These are phyloP conservation scores for Tolypocladium amazonense DNA, from an alignment of 2,329 filamentous ascomycete species.

Conservation along the genomic window DNA sequence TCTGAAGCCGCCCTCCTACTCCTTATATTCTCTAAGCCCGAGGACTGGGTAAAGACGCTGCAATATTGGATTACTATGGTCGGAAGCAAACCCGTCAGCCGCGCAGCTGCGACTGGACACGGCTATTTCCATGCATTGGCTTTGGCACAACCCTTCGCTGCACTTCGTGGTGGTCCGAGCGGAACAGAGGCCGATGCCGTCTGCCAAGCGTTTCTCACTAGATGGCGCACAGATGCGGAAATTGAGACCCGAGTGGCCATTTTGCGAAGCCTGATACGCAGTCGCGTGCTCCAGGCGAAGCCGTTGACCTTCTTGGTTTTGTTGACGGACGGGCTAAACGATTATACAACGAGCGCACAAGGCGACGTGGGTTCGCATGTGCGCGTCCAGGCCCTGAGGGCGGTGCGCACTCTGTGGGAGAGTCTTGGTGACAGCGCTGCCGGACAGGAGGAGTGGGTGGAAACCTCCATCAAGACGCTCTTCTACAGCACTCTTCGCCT, in stretches of 20 bases:
- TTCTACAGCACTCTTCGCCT: slow-evolving; percentile 52
- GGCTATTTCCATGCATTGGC: slow-evolving; percentile 45
- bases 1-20: slow-evolving; percentile 41
- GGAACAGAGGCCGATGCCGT: slow-evolving; percentile 19
- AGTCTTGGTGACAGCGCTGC: slow-evolving; percentile 14
- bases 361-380: slow-evolving; percentile 87
- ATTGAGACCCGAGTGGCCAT: slow-evolving; percentile 45
- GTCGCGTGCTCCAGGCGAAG: slow-evolving; percentile 30
- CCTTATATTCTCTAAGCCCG: slow-evolving; percentile 30
- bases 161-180: slow-evolving; percentile 2
- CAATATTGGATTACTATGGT: slow-evolving; percentile 36
- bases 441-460: slow-evolving; percentile 12
- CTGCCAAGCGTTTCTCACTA: slow-evolving; percentile 33
- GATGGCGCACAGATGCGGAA: slow-evolving; percentile 40
- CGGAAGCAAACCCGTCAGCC: slow-evolving; percentile 19
- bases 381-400: slow-evolving; percentile 68
- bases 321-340: slow-evolving; percentile 56
- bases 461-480: slow-evolving; percentile 24
- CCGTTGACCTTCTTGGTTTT: slow-evolving; percentile 30
- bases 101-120: slow-evolving; percentile 26
- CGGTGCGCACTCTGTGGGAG: slow-evolving; percentile 53
- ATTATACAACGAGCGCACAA: slow-evolving; percentile 82
- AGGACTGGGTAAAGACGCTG: slow-evolving; percentile 28
- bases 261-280: slow-evolving; percentile 40
- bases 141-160: slow-evolving; percentile 33